phyloP scores from a whole-genome alignment of 306 rosid genomes.

The Prunus salicina region DNA sequence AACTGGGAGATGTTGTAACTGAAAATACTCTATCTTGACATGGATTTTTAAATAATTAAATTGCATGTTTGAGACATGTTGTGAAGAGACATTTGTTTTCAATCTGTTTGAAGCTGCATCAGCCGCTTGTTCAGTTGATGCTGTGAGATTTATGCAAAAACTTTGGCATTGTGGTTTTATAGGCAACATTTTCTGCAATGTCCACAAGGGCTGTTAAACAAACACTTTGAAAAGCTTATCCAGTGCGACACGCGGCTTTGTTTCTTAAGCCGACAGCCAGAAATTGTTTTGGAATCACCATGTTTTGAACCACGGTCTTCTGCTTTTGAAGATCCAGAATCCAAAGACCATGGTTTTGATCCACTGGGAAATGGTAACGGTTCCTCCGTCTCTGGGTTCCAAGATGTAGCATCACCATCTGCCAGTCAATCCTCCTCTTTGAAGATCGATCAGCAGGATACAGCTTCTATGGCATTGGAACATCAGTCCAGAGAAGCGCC shows the following conservation, averaged over 20 bases:
- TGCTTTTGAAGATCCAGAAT: conserved; percentile 47
- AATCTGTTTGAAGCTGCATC: not conserved
- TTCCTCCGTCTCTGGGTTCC: conserved; percentile 42
- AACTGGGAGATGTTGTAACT: not conserved
- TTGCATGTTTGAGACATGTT: not conserved
- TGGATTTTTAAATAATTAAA: not conserved
- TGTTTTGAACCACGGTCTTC: conserved; percentile 50
- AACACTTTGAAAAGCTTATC: conserved; percentile 91
- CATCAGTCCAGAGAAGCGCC: conserved; percentile 57
- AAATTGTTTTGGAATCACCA: conserved; percentile 69
- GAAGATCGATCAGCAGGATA: conserved; percentile 54
- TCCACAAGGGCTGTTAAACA: conserved; percentile 67
- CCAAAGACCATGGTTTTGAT: conserved; percentile 39
- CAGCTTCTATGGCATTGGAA: conserved; percentile 40
- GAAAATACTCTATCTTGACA: not conserved
- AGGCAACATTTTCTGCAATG: conserved; percentile 89
- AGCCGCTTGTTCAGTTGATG: not conserved
- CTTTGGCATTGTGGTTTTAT: conserved; percentile 23
- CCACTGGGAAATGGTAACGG: conserved; percentile 43
- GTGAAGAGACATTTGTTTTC: not conserved
- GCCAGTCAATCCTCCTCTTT: conserved; percentile 54
- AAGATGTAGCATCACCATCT: conserved; percentile 53
- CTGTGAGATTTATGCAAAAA: conserved; percentile 11
- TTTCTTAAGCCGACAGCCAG: conserved; percentile 75
- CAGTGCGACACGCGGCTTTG: conserved; percentile 76